These are phyloP conservation scores for Murraya koenigii DNA, from an alignment of 345 rosid genomes.

Conservation along the genomic window DNA sequence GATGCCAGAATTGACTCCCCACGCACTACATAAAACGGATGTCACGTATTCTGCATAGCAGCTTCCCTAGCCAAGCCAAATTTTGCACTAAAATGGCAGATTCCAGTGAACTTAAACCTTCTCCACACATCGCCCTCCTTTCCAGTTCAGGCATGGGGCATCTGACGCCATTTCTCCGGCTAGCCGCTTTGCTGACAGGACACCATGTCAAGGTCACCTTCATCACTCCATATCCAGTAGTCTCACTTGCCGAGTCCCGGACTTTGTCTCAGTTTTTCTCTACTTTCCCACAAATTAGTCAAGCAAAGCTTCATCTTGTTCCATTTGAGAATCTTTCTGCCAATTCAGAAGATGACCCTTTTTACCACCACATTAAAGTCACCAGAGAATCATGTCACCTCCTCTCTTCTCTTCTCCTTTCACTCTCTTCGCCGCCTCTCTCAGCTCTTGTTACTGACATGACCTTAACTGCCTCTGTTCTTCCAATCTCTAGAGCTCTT, in stretches of 20 bases:
- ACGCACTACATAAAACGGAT: neutral
- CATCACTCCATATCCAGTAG: constrained; percentile 31
- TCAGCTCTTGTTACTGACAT: constrained; percentile 36
- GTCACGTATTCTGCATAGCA: neutral
- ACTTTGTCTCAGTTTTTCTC: constrained; percentile 22
- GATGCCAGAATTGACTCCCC: neutral
- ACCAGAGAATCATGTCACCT: constrained; percentile 27
- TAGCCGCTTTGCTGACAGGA: constrained; percentile 26
- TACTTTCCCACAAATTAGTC: constrained; percentile 26
- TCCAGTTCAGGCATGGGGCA: constrained; percentile 51
- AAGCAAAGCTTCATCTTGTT: constrained; percentile 2
- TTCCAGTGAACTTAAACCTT: neutral
- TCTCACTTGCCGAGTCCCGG: constrained; percentile 32
- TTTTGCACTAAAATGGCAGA: neutral
- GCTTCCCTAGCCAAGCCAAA: neutral
- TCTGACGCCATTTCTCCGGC: constrained; percentile 39
- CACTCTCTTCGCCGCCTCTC: constrained; percentile 26
- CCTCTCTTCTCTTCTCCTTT: constrained; percentile 30
- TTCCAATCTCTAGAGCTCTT: constrained; percentile 29
- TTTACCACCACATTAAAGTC: constrained; percentile 25
- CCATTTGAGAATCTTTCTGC: neutral
- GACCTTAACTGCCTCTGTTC: constrained; percentile 29
- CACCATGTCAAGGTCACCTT: constrained; percentile 26
- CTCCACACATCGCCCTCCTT: constrained; percentile 30
- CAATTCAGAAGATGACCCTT: constrained; percentile 28